Percentiles rank a stretch among this genome's conserved stretches.
These are phyloP conservation scores for Penicillium brevicompactum DNA, from an alignment of 2,329 filamentous ascomycete genomes.

Conservation along the genomic window DNA sequence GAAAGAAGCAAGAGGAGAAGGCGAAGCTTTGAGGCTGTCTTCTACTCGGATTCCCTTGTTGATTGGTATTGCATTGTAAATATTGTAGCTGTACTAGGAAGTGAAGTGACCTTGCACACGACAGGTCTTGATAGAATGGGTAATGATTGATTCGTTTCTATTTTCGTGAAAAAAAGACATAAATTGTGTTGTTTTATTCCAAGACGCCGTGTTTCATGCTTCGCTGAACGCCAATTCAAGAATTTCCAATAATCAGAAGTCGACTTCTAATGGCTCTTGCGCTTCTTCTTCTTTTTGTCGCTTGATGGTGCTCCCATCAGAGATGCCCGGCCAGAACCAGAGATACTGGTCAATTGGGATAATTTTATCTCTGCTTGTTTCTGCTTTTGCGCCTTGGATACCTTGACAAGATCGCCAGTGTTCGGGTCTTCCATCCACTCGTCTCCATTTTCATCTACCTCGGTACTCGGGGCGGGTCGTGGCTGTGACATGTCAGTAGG, in stretches of 20 bases:
- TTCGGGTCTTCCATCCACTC: background rate
- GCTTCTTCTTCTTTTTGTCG: constrained; percentile 23
- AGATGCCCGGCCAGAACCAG: constrained; percentile 21
- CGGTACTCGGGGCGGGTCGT: background rate
- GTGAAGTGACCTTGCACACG: background rate
- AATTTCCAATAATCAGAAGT: background rate
- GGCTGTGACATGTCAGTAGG: constrained; percentile 4
- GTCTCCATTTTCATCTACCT: constrained; percentile 13
- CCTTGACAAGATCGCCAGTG: no score
- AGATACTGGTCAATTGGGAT: constrained; percentile 34
- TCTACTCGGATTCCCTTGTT: background rate
- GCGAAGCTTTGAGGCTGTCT: constrained; percentile 50
- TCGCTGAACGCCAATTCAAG: constrained; percentile 16
- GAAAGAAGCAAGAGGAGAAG: constrained; percentile 59
- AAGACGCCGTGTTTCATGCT: constrained; percentile 11
- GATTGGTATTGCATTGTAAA: background rate
- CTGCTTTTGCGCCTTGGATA: constrained; percentile 12
- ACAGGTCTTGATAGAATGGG: background rate
- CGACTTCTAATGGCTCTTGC: constrained; percentile 15
- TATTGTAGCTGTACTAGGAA: constrained; percentile 4
- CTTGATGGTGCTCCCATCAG: constrained; percentile 3
- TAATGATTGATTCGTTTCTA: no score
- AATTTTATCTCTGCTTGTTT: constrained; percentile 17
- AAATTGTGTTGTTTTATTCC: background rate
- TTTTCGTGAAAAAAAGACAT: background rate